Conservation (phyloP, 169 alveolate species). For the Plasmodium berghei region DNA sequence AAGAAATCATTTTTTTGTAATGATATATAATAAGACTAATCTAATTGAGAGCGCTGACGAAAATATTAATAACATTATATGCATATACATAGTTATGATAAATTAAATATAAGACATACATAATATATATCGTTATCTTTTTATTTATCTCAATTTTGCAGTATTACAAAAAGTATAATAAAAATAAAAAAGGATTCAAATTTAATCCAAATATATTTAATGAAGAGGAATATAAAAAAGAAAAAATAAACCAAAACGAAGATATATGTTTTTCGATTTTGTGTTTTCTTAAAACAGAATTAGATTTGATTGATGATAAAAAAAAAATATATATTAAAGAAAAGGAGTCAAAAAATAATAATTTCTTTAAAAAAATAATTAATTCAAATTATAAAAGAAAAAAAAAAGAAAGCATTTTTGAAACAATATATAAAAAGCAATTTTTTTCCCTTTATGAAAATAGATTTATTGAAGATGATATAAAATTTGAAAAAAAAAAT, state of each 20-base stretch:
- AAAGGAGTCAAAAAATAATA: conserved; percentile 12
- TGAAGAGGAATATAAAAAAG: background rate
- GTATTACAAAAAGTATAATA: conserved; percentile 40
- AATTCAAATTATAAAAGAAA: conserved; percentile 40
- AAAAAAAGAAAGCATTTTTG: conserved; percentile 35
- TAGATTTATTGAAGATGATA: conserved; percentile 34
- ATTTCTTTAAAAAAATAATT: conserved; percentile 43
- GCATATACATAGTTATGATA: background rate
- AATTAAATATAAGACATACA: background rate
- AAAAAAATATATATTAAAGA: conserved; percentile 20
- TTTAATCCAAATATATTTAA: conserved; percentile 11
- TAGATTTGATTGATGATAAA: conserved; percentile 61
- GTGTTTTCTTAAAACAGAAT: conserved; percentile 43
- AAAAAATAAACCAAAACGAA: conserved; percentile 12
- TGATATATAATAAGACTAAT: background rate
- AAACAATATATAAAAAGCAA: conserved; percentile 47
- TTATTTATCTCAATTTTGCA: background rate
- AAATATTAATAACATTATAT: background rate
- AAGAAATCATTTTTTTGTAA: no score
- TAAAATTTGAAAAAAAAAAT: conserved; percentile 60
- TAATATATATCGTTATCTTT: background rate
- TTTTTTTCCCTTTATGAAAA: conserved; percentile 56
- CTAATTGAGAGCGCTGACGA: background rate
- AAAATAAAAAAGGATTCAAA: conserved; percentile 31
- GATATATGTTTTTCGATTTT: conserved; percentile 45